Conservation (phyloP, 2,329 filamentous ascomycete species). For the Colletotrichum karsti region DNA sequence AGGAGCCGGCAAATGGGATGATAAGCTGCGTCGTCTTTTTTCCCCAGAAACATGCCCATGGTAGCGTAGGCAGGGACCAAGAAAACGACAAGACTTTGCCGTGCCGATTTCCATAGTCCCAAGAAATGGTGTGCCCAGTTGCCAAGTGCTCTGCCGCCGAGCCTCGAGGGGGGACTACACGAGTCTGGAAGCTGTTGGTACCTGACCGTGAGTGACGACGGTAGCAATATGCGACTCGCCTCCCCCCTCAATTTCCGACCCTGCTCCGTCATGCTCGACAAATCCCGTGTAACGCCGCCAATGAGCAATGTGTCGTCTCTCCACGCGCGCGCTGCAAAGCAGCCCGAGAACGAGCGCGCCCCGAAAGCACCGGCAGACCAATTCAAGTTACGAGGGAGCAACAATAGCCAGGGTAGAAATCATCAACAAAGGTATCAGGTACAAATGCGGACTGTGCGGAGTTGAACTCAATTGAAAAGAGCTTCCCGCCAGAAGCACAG, state of each 20-base stretch:
- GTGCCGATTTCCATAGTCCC: slow-evolving; percentile 7
- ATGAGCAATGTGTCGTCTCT: neutral
- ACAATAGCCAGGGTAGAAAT: neutral
- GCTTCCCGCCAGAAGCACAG: neutral
- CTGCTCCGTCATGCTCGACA: neutral
- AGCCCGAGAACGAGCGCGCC: neutral
- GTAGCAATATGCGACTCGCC: neutral
- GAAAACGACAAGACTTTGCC: neutral
- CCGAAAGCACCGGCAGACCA: too few relatives aligned
- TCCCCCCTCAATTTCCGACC: neutral
- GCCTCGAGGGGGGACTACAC: too few relatives aligned
- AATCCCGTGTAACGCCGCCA: neutral
- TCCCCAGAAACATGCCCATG: slow-evolving; percentile 4
- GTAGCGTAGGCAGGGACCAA: neutral
- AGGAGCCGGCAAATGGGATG: neutral
- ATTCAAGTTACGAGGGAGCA: neutral
- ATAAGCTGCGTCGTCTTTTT: neutral
- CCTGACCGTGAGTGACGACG: neutral
- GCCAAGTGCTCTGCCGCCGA: neutral
- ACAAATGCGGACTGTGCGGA: neutral
- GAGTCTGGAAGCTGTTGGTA: neutral
- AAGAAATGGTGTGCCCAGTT: neutral
- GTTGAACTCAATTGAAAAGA: neutral
- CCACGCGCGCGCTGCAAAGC: neutral
- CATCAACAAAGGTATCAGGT: neutral